phyloP scores from a whole-genome alignment of 805 yeast species.

The Hanseniaspora clermontiae region DNA sequence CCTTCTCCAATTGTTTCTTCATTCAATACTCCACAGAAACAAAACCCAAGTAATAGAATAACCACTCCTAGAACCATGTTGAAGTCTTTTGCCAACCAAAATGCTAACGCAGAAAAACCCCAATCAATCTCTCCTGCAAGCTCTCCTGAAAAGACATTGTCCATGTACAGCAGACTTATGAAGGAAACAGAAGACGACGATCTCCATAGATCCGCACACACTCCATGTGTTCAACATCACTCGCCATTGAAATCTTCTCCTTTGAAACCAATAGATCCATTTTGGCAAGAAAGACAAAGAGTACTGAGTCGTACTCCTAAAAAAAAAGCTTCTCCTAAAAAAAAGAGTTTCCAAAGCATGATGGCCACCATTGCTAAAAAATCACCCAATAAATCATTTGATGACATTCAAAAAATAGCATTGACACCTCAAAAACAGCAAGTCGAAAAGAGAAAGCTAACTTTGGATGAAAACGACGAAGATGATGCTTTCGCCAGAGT shows the following conservation, averaged over 20 bases:
- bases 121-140: not conserved
- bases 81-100: constrained; percentile 4
- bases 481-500: not conserved
- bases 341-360: not conserved
- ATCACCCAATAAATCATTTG: not conserved
- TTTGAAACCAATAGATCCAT: not conserved
- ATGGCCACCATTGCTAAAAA: not conserved
- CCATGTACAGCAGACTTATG: not conserved
- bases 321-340: not conserved
- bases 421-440: not conserved
- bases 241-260: not conserved
- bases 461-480: not conserved
- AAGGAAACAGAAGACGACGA: not conserved
- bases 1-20: not conserved
- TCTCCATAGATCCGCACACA: not conserved
- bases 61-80: constrained; percentile 1
- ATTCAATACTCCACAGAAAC: not conserved
- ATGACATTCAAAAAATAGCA: not conserved
- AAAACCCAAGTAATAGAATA: not conserved
- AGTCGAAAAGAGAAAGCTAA: constrained; percentile 2
- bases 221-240: not conserved
- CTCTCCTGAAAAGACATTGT: constrained; percentile 1
- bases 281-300: constrained; percentile 1
- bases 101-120: not conserved
- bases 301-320: not conserved